Evolutionary conservation across 2,329 filamentous ascomycete genomes (phyloP).

Genomic region (Proliferodiscus dingleyae): DNA sequence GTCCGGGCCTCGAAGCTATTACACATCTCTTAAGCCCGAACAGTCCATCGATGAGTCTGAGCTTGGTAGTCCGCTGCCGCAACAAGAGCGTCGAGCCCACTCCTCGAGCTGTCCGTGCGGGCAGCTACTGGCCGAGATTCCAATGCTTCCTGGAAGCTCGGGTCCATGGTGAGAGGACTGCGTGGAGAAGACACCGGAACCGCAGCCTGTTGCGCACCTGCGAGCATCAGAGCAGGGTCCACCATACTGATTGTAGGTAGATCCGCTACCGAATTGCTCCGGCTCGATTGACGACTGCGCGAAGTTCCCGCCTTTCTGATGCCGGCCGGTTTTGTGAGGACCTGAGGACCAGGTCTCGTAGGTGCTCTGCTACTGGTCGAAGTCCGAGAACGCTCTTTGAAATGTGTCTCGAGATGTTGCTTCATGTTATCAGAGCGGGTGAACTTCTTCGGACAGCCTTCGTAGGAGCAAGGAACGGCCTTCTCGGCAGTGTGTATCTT

Average conservation of each 20-base stretch:
- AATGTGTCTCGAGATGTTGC: conserved; percentile 75
- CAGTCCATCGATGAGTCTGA: too few species aligned
- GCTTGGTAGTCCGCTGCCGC: background rate
- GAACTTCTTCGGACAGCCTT: conserved; percentile 73
- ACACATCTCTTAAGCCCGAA: too few species aligned
- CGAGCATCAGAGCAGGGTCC: background rate
- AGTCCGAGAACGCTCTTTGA: conserved; percentile 45
- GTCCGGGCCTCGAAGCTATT: too few species aligned
- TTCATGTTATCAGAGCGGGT: conserved; percentile 85
- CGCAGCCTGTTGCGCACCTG: background rate
- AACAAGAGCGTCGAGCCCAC: background rate
- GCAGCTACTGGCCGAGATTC: background rate
- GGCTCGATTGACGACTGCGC: background rate
- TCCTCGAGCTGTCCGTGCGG: background rate
- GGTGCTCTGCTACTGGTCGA: background rate
- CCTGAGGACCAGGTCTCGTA: conserved; percentile 16
- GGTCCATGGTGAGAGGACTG: background rate
- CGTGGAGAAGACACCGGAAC: background rate
- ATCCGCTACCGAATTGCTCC: background rate
- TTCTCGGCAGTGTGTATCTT: conserved; percentile 83
- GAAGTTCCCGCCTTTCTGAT: conserved; percentile 26
- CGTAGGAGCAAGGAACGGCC: conserved; percentile 62
- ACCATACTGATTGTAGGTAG: background rate
- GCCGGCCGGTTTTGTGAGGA: conserved; percentile 23
- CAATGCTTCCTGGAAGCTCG: background rate